Conservation (phyloP, 2,329 filamentous ascomycete species). For the Dactylellina sp. region DNA sequence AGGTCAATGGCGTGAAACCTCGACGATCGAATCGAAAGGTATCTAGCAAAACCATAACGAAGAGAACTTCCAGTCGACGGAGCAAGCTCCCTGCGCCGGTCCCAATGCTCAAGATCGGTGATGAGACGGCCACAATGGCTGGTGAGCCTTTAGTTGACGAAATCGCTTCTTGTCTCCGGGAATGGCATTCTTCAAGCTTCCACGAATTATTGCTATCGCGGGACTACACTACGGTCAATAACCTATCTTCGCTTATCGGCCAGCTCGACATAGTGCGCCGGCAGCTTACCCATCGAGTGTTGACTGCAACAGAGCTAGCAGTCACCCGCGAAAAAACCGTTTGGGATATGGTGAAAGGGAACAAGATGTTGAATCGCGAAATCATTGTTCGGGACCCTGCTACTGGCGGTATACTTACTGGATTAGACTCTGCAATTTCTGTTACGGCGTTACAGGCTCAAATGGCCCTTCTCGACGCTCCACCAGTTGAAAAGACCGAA, state of each 20-base stretch:
- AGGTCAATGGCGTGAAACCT: constrained; percentile 48
- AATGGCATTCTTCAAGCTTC: constrained; percentile 98
- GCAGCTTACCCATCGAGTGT: constrained; percentile 91
- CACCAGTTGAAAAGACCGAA: constrained; percentile 76
- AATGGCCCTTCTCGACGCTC: constrained; percentile 91
- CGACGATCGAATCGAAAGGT: constrained; percentile 22
- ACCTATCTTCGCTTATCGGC: constrained; percentile 81
- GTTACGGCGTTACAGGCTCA: constrained; percentile 90
- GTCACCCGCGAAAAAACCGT: constrained; percentile 86
- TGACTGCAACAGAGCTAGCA: constrained; percentile 87
- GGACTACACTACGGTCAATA: constrained; percentile 83
- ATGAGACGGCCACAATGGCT: constrained; percentile 90
- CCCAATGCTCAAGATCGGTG: constrained; percentile 96
- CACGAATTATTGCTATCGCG: constrained; percentile 88
- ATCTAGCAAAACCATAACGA: constrained; percentile 30
- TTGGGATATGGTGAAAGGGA: constrained; percentile 93
- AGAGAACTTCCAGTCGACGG: constrained; percentile 65
- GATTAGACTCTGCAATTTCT: constrained; percentile 91
- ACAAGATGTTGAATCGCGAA: constrained; percentile 92
- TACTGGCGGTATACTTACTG: constrained; percentile 86
- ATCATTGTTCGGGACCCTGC: constrained; percentile 92
- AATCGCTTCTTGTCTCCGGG: constrained; percentile 93
- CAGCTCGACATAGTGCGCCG: constrained; percentile 86
- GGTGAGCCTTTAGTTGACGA: constrained; percentile 95
- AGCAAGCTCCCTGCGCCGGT: constrained; percentile 88